Percentiles rank a stretch among this genome's conserved stretches.
Conservation (phyloP, 1,139 yeast species). For the Taphrina confusa region DNA sequence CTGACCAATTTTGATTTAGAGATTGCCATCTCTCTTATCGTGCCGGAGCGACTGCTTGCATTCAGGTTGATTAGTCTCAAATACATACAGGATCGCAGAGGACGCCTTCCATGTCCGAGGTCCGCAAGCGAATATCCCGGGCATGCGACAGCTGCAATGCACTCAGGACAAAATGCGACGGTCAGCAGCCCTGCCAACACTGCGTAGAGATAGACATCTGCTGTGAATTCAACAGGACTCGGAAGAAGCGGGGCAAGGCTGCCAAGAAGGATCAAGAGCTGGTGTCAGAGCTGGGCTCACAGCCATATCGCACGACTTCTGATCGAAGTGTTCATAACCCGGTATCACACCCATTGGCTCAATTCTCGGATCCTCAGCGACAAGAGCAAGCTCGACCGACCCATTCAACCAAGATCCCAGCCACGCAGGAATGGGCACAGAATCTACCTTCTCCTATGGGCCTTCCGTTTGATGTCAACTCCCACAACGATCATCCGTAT, state of each 20-base stretch:
- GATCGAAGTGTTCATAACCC: neutral
- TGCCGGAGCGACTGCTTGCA: too few relatives aligned
- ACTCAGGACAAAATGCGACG: conserved; percentile 27
- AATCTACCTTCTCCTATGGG: conserved; percentile 4
- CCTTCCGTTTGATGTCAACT: conserved; percentile 1
- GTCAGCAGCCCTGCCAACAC: conserved; percentile 19
- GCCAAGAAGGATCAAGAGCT: conserved; percentile 1
- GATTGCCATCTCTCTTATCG: too few relatives aligned
- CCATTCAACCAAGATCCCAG: neutral
- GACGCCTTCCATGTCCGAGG: conserved; percentile 10
- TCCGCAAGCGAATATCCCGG: conserved; percentile 44
- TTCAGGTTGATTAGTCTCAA: too few relatives aligned
- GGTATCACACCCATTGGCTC: neutral
- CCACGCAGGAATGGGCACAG: conserved; percentile 7
- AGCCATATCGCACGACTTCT: neutral
- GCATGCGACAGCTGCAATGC: conserved; percentile 52
- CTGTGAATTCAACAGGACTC: conserved; percentile 24
- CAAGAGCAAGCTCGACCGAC: neutral
- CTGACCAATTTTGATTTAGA: too few relatives aligned
- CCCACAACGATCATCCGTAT: neutral
- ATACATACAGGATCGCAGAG: too few relatives aligned
- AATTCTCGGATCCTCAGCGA: neutral
- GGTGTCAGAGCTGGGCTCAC: neutral
- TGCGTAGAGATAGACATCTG: conserved; percentile 26
- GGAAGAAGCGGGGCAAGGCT: conserved; percentile 34